Evolutionary conservation across 352 stramenopile genomes (phyloP).

Genomic region (Phytophthora parvispora): DNA sequence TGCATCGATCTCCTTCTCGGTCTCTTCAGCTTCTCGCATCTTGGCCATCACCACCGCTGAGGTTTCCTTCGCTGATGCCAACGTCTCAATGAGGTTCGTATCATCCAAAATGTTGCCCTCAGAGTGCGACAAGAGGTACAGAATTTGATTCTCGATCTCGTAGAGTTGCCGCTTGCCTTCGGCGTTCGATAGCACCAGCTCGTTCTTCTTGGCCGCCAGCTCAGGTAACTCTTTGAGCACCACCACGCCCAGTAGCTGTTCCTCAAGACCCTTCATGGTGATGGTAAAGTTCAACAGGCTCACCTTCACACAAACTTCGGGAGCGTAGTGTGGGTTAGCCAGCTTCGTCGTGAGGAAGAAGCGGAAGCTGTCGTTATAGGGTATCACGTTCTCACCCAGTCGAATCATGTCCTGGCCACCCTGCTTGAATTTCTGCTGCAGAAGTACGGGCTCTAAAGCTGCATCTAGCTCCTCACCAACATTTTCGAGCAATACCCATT

Average conservation of each 20-base stretch:
- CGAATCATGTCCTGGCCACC: conserved; percentile 94
- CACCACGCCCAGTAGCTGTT: conserved; percentile 91
- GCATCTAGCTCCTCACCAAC: conserved; percentile 92
- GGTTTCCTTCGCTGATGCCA: conserved; percentile 87
- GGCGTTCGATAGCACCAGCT: conserved; percentile 91
- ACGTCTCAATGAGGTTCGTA: conserved; percentile 93
- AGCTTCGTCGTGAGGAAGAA: conserved; percentile 96
- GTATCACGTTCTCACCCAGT: conserved; percentile 92
- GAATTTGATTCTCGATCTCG: conserved; percentile 94
- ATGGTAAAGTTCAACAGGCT: conserved; percentile 95
- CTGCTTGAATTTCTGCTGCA: conserved; percentile 95
- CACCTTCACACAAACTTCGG: conserved; percentile 94
- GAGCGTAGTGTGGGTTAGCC: conserved; percentile 93
- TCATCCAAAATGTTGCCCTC: conserved; percentile 95
- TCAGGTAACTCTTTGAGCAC: conserved; percentile 93
- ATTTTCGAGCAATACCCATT: conserved; percentile 94
- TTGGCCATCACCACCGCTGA: conserved; percentile 88
- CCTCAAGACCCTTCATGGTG: conserved; percentile 92
- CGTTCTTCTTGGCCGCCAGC: conserved; percentile 92
- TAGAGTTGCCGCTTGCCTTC: conserved; percentile 91
- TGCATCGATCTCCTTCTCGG: conserved; percentile 91
- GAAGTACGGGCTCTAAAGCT: conserved; percentile 90
- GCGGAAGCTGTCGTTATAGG: conserved; percentile 92
- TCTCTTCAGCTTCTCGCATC: conserved; percentile 93
- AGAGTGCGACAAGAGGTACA: conserved; percentile 92